A percentile compares a stretch with the other conserved stretches of the same genome.
These are phyloP conservation scores for Dioscorea dumetorum DNA, from an alignment of 106 monocot genomes.

Conservation along the genomic window DNA sequence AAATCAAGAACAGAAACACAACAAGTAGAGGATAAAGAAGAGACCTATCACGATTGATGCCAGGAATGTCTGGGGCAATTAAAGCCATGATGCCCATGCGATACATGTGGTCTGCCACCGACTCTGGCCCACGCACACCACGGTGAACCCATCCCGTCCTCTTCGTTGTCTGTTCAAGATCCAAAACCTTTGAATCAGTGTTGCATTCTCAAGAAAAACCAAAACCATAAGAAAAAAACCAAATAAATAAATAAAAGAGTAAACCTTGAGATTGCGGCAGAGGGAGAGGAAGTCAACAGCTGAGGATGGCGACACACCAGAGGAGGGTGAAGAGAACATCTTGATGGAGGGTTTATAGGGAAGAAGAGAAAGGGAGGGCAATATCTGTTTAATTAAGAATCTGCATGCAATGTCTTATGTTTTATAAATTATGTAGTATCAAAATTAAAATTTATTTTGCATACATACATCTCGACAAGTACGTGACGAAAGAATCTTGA, in stretches of 20 bases:
- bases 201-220: background rate
- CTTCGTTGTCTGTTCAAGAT: slow-evolving; percentile 65
- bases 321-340: background rate
- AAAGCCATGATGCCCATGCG: slow-evolving; percentile 93
- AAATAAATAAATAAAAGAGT: too few relatives aligned
- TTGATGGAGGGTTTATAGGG: too few relatives aligned
- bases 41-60: slow-evolving; percentile 56
- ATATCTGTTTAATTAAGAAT: too few relatives aligned
- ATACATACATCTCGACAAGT: too few relatives aligned
- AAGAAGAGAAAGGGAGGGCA: too few relatives aligned
- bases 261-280: slow-evolving; percentile 74
- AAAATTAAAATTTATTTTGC: too few relatives aligned
- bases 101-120: slow-evolving; percentile 98
- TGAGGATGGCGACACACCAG: slow-evolving; percentile 15
- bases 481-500: too few relatives aligned
- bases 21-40: background rate
- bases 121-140: slow-evolving; percentile 79
- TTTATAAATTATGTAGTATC: too few relatives aligned
- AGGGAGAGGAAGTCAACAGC: slow-evolving; percentile 72
- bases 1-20: background rate
- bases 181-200: background rate
- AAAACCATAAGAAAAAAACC: background rate
- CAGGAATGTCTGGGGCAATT: slow-evolving; percentile 45
- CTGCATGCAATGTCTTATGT: too few relatives aligned
- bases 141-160: slow-evolving; percentile 80